Base-by-base conservation (phyloP, 1,284 basidiomycete genomes). In the Irpex sp. region DNA sequence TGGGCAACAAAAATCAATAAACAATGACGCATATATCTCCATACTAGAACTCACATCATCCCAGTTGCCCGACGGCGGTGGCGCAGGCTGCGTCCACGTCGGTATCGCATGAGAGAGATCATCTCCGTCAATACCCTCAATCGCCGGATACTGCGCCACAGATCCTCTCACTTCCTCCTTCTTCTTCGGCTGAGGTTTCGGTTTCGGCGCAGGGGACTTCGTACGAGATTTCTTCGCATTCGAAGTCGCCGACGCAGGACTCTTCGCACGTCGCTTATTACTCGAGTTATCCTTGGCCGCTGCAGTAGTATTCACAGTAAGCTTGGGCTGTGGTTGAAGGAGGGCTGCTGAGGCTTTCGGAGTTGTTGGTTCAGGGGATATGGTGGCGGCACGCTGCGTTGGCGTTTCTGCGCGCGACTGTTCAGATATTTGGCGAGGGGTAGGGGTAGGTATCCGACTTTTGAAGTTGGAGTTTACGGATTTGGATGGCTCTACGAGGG, bases 51-150 rank as follows among this genome's bases (percentile, higher is more conserved):
- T 70, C 69, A 86, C 89, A 71, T 91, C 89, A 67, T 91, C 89
- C 89, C 90, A 91, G 67, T 88, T 90, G 2, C 87, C 86, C 21
- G 79, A 76, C 59, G 74, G 75, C 14, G 52, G 52, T 33, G 78
- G 80, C 18, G 85, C 77, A 33, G 90, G 88, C 67, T 90, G 85
- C 10, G 87, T 90, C 88, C 89, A 90, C 3, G 82, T 81, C 5
- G 89, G 88, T 69, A 91, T 89, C 21, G 89, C 89, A 71, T 91
- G 77, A 58, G 78, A 77, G 61, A 84, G 77, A 67, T 83, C 78
- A 55, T 76, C 82, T 53, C 80, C 78, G 16, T 74, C 73, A 3
- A 70, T 80, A 1, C 80, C 78, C n/a, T 74, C 73, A 3, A 70
- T 80, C 2, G 79, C 76, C 9, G 89, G 88, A 73, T 91, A 91